phyloP scores from a whole-genome alignment of 2,329 filamentous ascomycete genomes.

The Plectosphaerella plurivora region DNA sequence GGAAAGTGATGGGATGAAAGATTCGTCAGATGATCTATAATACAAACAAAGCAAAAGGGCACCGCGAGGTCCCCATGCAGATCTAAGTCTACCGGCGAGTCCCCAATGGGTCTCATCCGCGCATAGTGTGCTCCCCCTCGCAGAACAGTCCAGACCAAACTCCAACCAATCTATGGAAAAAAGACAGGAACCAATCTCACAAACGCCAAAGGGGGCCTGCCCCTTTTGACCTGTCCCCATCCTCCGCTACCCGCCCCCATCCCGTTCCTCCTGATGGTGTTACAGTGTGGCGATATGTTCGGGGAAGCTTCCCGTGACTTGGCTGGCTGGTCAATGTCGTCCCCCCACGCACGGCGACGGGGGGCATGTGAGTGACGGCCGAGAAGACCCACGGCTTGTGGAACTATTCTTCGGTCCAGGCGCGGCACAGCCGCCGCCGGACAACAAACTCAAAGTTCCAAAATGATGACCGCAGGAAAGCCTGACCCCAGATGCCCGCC shows the following conservation, averaged over 20 bases:
- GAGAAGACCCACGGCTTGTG: no score
- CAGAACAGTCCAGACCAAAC: neutral
- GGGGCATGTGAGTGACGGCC: no score
- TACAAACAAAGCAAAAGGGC: slow-evolving; percentile 7
- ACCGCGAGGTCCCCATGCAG: neutral
- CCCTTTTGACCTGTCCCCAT: no score
- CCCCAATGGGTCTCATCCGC: no score
- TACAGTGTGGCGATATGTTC: neutral
- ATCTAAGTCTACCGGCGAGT: neutral
- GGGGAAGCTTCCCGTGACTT: no score
- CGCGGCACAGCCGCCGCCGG: no score
- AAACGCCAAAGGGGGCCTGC: no score
- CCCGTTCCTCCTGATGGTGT: neutral
- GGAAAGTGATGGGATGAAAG: slow-evolving; percentile 29
- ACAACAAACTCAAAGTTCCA: neutral
- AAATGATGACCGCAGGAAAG: neutral
- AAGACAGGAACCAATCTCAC: neutral
- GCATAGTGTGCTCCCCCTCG: no score
- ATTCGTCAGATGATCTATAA: slow-evolving; percentile 8
- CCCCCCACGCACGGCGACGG: no score
- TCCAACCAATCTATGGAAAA: neutral
- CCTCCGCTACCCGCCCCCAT: no score
- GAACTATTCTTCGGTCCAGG: no score
- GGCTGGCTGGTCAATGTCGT: no score
- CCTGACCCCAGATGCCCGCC: neutral